phyloP scores from a whole-genome alignment of 2,329 filamentous ascomycete genomes.

The Ambrosiella xylebori region DNA sequence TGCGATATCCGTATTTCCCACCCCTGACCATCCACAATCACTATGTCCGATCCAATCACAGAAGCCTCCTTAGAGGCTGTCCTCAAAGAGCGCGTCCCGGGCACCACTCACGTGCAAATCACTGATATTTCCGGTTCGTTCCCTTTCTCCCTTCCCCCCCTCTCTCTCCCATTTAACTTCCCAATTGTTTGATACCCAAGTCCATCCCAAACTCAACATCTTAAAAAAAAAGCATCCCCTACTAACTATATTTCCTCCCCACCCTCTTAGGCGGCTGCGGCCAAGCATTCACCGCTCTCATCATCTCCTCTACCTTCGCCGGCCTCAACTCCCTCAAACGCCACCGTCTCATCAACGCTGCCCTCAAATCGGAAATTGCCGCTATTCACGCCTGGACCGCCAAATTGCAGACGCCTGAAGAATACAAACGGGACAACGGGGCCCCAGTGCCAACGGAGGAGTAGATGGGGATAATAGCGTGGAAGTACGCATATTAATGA shows the following conservation, averaged over 20 bases:
- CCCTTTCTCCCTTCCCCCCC: background rate
- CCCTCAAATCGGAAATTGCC: conserved; percentile 73
- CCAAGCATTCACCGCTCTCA: conserved; percentile 41
- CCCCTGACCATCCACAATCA: background rate
- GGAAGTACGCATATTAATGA: background rate
- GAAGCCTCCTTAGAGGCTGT: conserved; percentile 52
- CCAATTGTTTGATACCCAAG: background rate
- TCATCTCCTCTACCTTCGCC: conserved; percentile 49
- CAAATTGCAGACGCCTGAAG: conserved; percentile 79
- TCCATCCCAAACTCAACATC: conserved; percentile 11
- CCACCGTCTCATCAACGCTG: conserved; percentile 70
- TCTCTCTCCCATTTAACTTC: conserved; percentile 6
- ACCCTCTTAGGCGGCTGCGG: conserved; percentile 37
- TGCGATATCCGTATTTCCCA: background rate
- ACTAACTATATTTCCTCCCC: conserved; percentile 10
- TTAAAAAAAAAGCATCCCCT: background rate
- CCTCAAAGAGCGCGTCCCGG: conserved; percentile 48
- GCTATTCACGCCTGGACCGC: conserved; percentile 90
- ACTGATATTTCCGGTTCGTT: conserved; percentile 75
- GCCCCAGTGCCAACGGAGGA: conserved; percentile 19
- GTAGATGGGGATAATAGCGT: conserved; percentile 20
- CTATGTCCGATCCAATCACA: conserved; percentile 25
- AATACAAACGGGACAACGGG: conserved; percentile 55
- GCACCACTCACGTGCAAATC: conserved; percentile 64
- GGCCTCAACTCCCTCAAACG: conserved; percentile 64